Percentiles rank a stretch among this genome's conserved stretches.
Conservation (phyloP, 371 early-diverging fungal species). For the Rhizopus stolonifer region DNA sequence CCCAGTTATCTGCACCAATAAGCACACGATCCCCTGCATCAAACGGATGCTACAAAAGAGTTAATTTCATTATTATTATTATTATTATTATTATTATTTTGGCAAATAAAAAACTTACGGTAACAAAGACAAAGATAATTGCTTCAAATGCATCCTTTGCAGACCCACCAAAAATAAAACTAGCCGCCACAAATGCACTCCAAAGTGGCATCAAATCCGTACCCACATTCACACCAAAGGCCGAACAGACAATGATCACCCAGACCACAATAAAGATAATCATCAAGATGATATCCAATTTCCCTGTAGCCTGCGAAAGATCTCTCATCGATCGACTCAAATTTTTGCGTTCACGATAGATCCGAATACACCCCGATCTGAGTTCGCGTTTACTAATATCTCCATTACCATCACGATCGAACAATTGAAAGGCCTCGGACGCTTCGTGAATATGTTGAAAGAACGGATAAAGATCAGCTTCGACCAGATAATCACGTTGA, state of each 20-base stretch:
- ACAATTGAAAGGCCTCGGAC: constrained; percentile 65
- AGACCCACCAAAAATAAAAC: constrained; percentile 66
- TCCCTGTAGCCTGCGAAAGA: constrained; percentile 66
- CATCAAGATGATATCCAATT: constrained; percentile 60
- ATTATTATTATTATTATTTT: no score
- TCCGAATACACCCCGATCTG: constrained; percentile 52
- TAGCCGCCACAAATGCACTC: constrained; percentile 56
- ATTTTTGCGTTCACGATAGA: constrained; percentile 63
- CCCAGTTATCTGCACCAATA: constrained; percentile 33
- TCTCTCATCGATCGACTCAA: constrained; percentile 62
- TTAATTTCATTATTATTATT: no score
- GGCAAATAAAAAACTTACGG: constrained; percentile 17
- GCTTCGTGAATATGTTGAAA: constrained; percentile 60
- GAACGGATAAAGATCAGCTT: constrained; percentile 53
- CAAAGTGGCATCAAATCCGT: constrained; percentile 62
- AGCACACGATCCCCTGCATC: constrained; percentile 45
- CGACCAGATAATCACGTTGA: constrained; percentile 40
- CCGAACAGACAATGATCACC: constrained; percentile 37
- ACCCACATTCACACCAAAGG: constrained; percentile 63
- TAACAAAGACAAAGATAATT: constrained; percentile 71
- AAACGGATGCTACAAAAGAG: constrained; percentile 46
- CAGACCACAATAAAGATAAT: constrained; percentile 45
- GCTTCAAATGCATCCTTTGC: constrained; percentile 70
- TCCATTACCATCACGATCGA: constrained; percentile 72
- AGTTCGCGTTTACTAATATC: constrained; percentile 65